Conservation (phyloP, 352 stramenopile genomes). For the Pythium volutum region DNA sequence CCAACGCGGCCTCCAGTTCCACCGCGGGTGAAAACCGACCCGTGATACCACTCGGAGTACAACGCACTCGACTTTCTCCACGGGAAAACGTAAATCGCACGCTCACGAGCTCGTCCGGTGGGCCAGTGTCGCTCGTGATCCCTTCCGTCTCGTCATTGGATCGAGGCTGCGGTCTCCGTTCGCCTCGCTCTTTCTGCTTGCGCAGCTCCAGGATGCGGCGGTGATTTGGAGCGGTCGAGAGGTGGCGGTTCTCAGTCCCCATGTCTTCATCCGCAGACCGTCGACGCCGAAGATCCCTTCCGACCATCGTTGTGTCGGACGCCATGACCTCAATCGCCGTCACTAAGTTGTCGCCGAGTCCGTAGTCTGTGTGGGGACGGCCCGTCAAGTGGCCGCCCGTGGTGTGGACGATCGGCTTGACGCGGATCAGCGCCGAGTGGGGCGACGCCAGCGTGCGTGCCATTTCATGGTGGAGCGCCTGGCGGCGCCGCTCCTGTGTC, state of each 20-base stretch:
- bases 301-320: not conserved
- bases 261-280: conserved; percentile 22
- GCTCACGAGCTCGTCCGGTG: conserved; percentile 33
- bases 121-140: conserved; percentile 19
- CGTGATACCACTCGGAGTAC: conserved; percentile 18
- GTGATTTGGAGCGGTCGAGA: conserved; percentile 48
- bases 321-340: conserved; percentile 17
- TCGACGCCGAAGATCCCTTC: conserved; percentile 8
- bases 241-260: conserved; percentile 3
- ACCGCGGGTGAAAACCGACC: conserved; percentile 53
- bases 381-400: not conserved
- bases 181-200: conserved; percentile 22
- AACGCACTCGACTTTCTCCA: conserved; percentile 16
- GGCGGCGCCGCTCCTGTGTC: conserved; percentile 47
- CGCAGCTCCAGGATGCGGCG: conserved; percentile 56
- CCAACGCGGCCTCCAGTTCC: conserved; percentile 46
- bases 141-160: not conserved
- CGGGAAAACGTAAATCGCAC: conserved; percentile 61
- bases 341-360: not conserved
- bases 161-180: not conserved
- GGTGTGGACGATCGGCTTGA: conserved; percentile 14
- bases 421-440: conserved; percentile 33
- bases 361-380: not conserved
- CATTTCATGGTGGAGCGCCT: conserved; percentile 54
- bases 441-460: conserved; percentile 40